A percentile compares a stretch with the other conserved stretches of the same genome.
Conservation (phyloP, 169 alveolate species). For the Plasmodium knowlesi region DNA sequence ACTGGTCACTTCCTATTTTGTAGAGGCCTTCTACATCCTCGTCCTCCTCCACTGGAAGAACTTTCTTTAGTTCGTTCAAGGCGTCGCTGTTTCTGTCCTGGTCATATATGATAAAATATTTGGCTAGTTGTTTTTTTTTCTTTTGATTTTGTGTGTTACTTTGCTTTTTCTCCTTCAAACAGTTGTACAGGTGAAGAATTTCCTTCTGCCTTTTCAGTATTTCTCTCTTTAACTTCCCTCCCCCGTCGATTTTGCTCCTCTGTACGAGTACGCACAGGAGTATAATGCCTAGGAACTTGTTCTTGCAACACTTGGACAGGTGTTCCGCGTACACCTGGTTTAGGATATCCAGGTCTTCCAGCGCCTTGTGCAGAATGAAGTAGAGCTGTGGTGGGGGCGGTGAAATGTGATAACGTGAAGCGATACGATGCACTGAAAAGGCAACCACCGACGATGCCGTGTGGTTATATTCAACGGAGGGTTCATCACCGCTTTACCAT, state of each 20-base stretch:
- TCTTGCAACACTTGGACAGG: slow-evolving; percentile 47
- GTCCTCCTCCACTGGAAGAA: slow-evolving; percentile 28
- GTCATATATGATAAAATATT: slow-evolving; percentile 57
- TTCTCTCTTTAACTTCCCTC: slow-evolving; percentile 59
- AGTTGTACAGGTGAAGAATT: slow-evolving; percentile 9
- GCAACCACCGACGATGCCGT: too few relatives aligned
- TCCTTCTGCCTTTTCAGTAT: slow-evolving; percentile 35
- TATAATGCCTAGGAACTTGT: slow-evolving; percentile 38
- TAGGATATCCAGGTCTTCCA: slow-evolving; percentile 35
- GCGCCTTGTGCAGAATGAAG: slow-evolving; percentile 15
- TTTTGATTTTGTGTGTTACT: background rate
- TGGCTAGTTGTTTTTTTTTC: background rate
- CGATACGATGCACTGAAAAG: background rate
- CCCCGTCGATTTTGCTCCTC: slow-evolving; percentile 68
- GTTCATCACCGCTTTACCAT: background rate
- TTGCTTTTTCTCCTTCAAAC: background rate
- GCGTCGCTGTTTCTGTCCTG: background rate
- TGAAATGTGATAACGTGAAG: background rate
- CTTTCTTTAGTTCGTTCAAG: background rate
- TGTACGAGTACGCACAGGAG: slow-evolving; percentile 55
- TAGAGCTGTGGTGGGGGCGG: background rate
- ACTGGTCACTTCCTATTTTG: slow-evolving; percentile 15
- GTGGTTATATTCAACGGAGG: background rate
- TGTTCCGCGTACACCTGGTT: slow-evolving; percentile 8
- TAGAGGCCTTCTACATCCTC: slow-evolving; percentile 54